Evolutionary conservation across 495 filamentous ascomycete species (phyloP).

Genomic region (Aspergillus bertholletiae): DNA sequence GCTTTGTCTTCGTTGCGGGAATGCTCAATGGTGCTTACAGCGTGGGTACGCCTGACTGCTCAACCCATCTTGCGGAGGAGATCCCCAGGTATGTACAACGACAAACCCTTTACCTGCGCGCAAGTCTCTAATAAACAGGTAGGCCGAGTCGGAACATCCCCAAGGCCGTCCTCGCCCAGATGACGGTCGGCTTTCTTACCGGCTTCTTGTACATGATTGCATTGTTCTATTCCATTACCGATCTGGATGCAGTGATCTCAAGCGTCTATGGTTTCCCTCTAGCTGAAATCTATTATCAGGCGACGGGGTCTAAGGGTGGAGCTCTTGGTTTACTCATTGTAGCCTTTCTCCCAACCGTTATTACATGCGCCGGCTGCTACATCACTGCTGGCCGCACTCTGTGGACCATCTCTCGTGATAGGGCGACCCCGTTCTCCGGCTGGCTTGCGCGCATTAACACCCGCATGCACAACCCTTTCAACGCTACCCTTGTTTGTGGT

Average conservation of each 20-base stretch:
- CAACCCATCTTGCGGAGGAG: constrained; percentile 80
- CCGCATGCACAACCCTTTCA: constrained; percentile 60
- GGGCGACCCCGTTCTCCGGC: constrained; percentile 42
- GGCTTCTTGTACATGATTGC: constrained; percentile 49
- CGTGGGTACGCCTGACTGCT: constrained; percentile 73
- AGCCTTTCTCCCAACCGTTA: constrained; percentile 58
- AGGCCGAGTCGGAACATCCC: constrained; percentile 48
- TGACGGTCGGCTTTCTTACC: constrained; percentile 47
- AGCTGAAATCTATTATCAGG: constrained; percentile 73
- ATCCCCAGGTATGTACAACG: constrained; percentile 55
- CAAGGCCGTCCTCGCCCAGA: constrained; percentile 50
- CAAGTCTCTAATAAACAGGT: background rate
- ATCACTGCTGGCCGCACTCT: constrained; percentile 72
- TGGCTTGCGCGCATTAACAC: constrained; percentile 39
- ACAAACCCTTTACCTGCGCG: background rate
- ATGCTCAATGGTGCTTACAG: constrained; percentile 88
- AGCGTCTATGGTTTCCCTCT: constrained; percentile 65
- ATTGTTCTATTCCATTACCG: constrained; percentile 49
- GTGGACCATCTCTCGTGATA: constrained; percentile 78
- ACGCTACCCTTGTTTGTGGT: constrained; percentile 61
- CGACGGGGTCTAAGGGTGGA: constrained; percentile 64
- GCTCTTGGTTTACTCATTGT: constrained; percentile 58
- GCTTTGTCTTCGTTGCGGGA: constrained; percentile 74
- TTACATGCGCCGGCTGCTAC: constrained; percentile 64
- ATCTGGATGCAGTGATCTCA: constrained; percentile 31